Evolutionary conservation across 2,329 filamentous ascomycete species (phyloP).

Genomic region (Epicoccum nigrum): DNA sequence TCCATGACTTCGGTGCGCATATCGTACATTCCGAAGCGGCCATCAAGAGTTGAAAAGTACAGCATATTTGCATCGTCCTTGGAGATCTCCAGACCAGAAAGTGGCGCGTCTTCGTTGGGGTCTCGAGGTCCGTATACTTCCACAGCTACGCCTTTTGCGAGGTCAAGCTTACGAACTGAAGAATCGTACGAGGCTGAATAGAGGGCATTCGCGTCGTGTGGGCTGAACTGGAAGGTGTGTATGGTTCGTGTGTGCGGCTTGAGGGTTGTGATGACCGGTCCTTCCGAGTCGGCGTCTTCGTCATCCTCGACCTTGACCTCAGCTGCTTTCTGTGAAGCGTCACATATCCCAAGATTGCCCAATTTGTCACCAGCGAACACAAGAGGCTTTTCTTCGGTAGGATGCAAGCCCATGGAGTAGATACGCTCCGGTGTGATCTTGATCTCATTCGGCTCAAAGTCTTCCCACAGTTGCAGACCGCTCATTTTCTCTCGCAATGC

Average conservation of each 20-base stretch:
- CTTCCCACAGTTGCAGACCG: slow-evolving; percentile 77
- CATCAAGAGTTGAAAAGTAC: slow-evolving; percentile 86
- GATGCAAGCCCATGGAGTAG: slow-evolving; percentile 88
- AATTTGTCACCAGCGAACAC: slow-evolving; percentile 95
- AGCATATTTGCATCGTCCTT: slow-evolving; percentile 72
- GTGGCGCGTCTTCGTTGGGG: slow-evolving; percentile 72
- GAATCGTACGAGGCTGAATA: slow-evolving; percentile 93
- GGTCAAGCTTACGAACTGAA: slow-evolving; percentile 83
- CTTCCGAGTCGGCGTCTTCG: slow-evolving; percentile 67
- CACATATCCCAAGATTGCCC: slow-evolving; percentile 87
- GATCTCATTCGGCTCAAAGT: slow-evolving; percentile 74
- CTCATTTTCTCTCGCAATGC: slow-evolving; percentile 78
- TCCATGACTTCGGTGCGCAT: slow-evolving; percentile 64
- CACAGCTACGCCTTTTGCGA: slow-evolving; percentile 77
- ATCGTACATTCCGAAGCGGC: slow-evolving; percentile 81
- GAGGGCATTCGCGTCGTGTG: slow-evolving; percentile 73
- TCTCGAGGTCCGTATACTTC: slow-evolving; percentile 81
- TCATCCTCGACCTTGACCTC: slow-evolving; percentile 64
- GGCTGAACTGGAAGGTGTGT: slow-evolving; percentile 78
- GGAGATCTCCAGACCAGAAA: slow-evolving; percentile 85
- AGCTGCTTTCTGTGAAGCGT: slow-evolving; percentile 74
- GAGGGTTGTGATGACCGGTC: slow-evolving; percentile 84
- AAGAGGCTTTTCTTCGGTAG: slow-evolving; percentile 81
- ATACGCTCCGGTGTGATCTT: slow-evolving; percentile 33
- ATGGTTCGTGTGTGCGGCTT: slow-evolving; percentile 92